Evolutionary conservation across 495 filamentous ascomycete species (phyloP).

Genomic region (Tuber magnatum): DNA sequence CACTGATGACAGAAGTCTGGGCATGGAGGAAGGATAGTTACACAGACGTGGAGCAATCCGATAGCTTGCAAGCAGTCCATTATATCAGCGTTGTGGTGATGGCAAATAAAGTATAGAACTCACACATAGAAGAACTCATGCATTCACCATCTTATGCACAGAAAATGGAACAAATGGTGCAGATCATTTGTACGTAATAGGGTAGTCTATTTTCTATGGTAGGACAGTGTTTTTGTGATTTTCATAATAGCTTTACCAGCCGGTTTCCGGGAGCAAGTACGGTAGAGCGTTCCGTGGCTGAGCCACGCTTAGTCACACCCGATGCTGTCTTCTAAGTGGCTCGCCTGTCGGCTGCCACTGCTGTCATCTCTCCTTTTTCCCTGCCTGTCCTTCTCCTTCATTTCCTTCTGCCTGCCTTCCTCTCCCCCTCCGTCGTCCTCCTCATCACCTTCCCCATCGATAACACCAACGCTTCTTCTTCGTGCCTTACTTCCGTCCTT

Average conservation of each 20-base stretch:
- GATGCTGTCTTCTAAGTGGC: conserved; percentile 15
- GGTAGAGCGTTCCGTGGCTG: neutral
- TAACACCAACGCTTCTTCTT: conserved; percentile 16
- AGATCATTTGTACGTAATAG: neutral
- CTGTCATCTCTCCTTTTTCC: conserved; percentile 38
- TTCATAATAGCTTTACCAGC: too few species aligned
- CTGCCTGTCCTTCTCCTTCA: conserved; percentile 32
- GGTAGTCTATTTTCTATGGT: neutral
- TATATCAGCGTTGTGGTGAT: neutral
- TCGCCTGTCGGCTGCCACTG: conserved; percentile 20
- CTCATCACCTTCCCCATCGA: conserved; percentile 18
- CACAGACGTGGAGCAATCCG: too few species aligned
- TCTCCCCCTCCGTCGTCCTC: conserved; percentile 16
- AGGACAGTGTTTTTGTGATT: neutral
- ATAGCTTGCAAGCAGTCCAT: too few species aligned
- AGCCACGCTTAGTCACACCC: neutral
- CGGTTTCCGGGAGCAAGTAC: neutral
- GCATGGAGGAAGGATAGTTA: too few species aligned
- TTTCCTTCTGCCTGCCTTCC: conserved; percentile 37
- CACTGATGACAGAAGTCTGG: too few species aligned
- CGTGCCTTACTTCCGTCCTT: conserved; percentile 10
- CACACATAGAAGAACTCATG: neutral
- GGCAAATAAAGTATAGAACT: neutral
- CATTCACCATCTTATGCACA: neutral
- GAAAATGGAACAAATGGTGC: neutral